phyloP scores from a whole-genome alignment of 768 basidiomycete genomes.

The Amanita thiersii region DNA sequence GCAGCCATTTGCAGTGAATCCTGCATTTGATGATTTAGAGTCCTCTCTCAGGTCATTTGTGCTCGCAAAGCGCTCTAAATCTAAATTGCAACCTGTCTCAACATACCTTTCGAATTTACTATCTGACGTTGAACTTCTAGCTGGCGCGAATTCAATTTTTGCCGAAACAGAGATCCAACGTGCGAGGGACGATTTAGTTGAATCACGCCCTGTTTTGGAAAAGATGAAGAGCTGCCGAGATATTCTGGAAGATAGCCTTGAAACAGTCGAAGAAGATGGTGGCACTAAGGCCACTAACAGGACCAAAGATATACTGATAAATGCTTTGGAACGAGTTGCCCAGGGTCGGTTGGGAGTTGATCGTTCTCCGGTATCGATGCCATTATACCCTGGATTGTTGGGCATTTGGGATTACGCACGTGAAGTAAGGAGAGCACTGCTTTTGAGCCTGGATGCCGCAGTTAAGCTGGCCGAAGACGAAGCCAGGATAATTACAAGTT shows the following conservation, averaged over 20 bases:
- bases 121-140: constrained; percentile 82
- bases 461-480: constrained; percentile 79
- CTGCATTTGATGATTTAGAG: constrained; percentile 83
- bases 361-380: constrained; percentile 40
- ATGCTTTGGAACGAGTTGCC: constrained; percentile 71
- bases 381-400: constrained; percentile 76
- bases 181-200: constrained; percentile 62
- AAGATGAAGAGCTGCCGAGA: constrained; percentile 76
- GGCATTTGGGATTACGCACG: constrained; percentile 80
- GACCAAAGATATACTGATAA: constrained; percentile 50
- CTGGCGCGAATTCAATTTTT: constrained; percentile 79
- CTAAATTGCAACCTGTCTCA: constrained; percentile 88
- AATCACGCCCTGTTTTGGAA: constrained; percentile 75
- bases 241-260: constrained; percentile 70
- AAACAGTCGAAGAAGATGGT: constrained; percentile 69
- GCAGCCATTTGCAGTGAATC: constrained; percentile 54
- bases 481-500: constrained; percentile 57
- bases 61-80: constrained; percentile 90
- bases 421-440: constrained; percentile 69
- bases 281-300: constrained; percentile 41
- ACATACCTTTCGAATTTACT: constrained; percentile 91
- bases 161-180: constrained; percentile 69
- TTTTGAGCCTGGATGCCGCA: constrained; percentile 75
- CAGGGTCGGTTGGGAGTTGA: constrained; percentile 65
- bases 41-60: constrained; percentile 89